A percentile compares a stretch with the other conserved stretches of the same genome.
Conservation (phyloP, 2,329 filamentous ascomycete genomes). For the Parasarocladium wereldwijsianum region DNA sequence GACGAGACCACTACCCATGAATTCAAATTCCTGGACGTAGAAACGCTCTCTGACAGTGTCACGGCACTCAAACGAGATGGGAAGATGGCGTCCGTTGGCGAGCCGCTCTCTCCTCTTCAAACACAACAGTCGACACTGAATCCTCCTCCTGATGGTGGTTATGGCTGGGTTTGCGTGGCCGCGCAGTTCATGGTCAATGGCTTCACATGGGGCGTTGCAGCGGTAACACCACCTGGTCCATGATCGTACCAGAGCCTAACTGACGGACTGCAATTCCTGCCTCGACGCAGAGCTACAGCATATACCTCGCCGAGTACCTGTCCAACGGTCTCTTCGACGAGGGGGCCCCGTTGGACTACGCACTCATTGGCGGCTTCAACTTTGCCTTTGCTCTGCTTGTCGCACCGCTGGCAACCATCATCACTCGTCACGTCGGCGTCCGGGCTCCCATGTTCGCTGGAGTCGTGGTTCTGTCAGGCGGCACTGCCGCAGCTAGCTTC, state of each 20-base stretch:
- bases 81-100: too few relatives aligned
- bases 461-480: constrained; percentile 2
- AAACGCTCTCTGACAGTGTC: too few relatives aligned
- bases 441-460: constrained; percentile 3
- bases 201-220: constrained; percentile 3
- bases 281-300: constrained; percentile 3
- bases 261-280: too few relatives aligned
- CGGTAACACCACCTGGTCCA: neutral
- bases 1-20: too few relatives aligned
- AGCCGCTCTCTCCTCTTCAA: too few relatives aligned
- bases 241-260: neutral
- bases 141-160: constrained; percentile 3
- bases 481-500: constrained; percentile 1
- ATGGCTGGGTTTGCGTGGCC: constrained; percentile 2
- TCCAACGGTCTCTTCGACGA: neutral
- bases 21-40: too few relatives aligned
- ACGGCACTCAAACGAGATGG: too few relatives aligned
- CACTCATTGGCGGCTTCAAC: constrained; percentile 3
- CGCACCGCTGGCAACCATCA: constrained; percentile 1
- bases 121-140: too few relatives aligned
- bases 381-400: constrained; percentile 4
- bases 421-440: constrained; percentile 1
- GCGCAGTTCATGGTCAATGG: constrained; percentile 3
- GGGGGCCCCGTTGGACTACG: constrained; percentile 1
- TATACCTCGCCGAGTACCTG: constrained; percentile 2